These are phyloP conservation scores for Tuber borchii DNA, from an alignment of 495 filamentous ascomycete genomes.

Conservation along the genomic window DNA sequence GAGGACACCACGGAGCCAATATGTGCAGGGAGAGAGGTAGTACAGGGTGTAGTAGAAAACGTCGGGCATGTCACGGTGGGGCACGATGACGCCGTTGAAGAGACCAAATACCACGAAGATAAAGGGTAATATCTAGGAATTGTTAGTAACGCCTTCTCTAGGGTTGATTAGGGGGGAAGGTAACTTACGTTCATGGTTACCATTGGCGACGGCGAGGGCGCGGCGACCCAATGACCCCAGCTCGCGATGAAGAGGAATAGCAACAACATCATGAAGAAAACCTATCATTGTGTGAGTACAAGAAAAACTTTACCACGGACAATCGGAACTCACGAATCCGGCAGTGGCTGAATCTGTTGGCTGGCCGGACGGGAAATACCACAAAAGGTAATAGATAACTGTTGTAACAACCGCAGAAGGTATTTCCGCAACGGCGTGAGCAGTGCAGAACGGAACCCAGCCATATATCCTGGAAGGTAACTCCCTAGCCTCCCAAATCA, in stretches of 20 bases:
- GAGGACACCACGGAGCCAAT: constrained; percentile 70
- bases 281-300: constrained; percentile 50
- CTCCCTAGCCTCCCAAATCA: constrained; percentile 70
- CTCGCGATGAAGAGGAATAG: constrained; percentile 72
- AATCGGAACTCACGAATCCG: not conserved
- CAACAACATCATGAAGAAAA: constrained; percentile 73
- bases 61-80: constrained; percentile 54
- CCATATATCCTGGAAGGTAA: constrained; percentile 70
- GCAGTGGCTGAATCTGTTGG: constrained; percentile 57
- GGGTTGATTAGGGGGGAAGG: not conserved
- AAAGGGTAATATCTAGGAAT: constrained; percentile 49
- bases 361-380: constrained; percentile 74
- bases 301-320: not conserved
- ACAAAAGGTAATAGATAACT: constrained; percentile 65
- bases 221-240: constrained; percentile 81
- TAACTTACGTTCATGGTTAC: constrained; percentile 66
- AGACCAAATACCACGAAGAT: constrained; percentile 71
- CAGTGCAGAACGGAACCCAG: constrained; percentile 76
- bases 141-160: constrained; percentile 42
- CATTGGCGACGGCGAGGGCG: constrained; percentile 71
- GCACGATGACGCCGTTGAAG: constrained; percentile 68
- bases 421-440: constrained; percentile 69
- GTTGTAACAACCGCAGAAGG: constrained; percentile 59
- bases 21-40: constrained; percentile 63
- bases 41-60: constrained; percentile 81